Evolutionary conservation across 164 flowering plant species (phyloP).

Genomic region (Annona squamosa): DNA sequence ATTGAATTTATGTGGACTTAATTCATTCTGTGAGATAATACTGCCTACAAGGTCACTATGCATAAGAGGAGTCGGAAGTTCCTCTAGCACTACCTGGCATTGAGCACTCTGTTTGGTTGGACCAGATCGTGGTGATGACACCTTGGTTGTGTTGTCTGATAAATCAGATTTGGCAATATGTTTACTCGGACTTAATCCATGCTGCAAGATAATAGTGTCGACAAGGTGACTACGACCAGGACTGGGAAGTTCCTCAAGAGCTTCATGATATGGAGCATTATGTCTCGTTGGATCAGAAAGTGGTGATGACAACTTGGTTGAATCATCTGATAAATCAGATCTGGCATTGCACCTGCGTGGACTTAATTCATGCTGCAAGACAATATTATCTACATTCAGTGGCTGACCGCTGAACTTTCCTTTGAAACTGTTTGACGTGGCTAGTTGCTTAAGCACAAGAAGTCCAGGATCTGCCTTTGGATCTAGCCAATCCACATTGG

Average conservation of each 20-base stretch:
- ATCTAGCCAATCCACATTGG: conserved; percentile 63
- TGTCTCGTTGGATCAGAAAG: conserved; percentile 15
- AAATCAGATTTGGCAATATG: too few species aligned
- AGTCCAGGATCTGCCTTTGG: conserved; percentile 53
- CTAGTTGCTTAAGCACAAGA: conserved; percentile 42
- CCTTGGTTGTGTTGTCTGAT: background rate
- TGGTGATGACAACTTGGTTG: conserved; percentile 5
- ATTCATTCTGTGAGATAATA: background rate
- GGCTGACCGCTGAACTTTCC: conserved; percentile 29
- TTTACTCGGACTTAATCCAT: too few species aligned
- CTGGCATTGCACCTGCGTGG: conserved; percentile 11
- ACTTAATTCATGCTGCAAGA: conserved; percentile 18
- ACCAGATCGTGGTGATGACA: conserved; percentile 19
- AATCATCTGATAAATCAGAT: conserved; percentile 19
- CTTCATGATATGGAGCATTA: conserved; percentile 24
- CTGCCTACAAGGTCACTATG: background rate
- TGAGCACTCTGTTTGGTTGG: conserved; percentile 23
- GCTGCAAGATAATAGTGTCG: background rate
- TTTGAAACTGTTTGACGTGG: conserved; percentile 34
- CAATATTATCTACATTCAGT: conserved; percentile 15
- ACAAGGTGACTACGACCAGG: background rate
- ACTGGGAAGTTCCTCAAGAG: conserved; percentile 1
- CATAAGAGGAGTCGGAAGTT: conserved; percentile 13
- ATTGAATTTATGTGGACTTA: too few species aligned
- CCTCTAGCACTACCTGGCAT: conserved; percentile 12